phyloP scores from a whole-genome alignment of 768 basidiomycete species.

The Piloderma croceum region DNA sequence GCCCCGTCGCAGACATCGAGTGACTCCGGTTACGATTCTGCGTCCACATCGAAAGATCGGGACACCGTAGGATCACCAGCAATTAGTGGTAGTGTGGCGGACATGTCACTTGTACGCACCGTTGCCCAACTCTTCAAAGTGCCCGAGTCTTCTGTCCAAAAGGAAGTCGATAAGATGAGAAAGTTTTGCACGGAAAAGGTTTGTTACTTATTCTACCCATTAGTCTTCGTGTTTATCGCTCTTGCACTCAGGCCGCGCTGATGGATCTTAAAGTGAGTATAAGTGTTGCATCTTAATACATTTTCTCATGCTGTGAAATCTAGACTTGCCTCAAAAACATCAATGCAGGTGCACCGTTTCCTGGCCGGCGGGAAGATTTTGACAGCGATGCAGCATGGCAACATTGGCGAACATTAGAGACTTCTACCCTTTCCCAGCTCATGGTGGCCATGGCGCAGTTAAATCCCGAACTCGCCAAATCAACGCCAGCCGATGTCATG shows the following conservation, averaged over 20 bases:
- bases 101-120: constrained; percentile 73
- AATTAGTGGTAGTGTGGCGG: constrained; percentile 44
- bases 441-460: constrained; percentile 82
- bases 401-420: constrained; percentile 78
- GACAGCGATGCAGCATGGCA: constrained; percentile 76
- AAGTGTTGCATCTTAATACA: constrained; percentile 3
- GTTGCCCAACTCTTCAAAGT: constrained; percentile 74
- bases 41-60: constrained; percentile 52
- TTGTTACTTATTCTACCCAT: constrained; percentile 8
- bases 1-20: constrained; percentile 53
- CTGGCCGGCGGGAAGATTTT: constrained; percentile 85
- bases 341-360: constrained; percentile 76
- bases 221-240: constrained; percentile 2
- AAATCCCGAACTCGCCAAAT: constrained; percentile 83
- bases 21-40: constrained; percentile 64
- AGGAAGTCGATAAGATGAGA: constrained; percentile 65
- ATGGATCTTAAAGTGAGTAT: constrained; percentile 73
- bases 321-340: constrained; percentile 91
- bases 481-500: constrained; percentile 53
- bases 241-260: constrained; percentile 61
- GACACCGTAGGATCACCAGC: constrained; percentile 32
- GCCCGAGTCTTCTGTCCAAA: constrained; percentile 58
- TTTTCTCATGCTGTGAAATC: constrained; percentile 6
- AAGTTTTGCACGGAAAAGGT: constrained; percentile 75
- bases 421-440: constrained; percentile 78